phyloP scores from a whole-genome alignment of 192 early-diverging fungal genomes.

The Entomortierella chlamydospora region DNA sequence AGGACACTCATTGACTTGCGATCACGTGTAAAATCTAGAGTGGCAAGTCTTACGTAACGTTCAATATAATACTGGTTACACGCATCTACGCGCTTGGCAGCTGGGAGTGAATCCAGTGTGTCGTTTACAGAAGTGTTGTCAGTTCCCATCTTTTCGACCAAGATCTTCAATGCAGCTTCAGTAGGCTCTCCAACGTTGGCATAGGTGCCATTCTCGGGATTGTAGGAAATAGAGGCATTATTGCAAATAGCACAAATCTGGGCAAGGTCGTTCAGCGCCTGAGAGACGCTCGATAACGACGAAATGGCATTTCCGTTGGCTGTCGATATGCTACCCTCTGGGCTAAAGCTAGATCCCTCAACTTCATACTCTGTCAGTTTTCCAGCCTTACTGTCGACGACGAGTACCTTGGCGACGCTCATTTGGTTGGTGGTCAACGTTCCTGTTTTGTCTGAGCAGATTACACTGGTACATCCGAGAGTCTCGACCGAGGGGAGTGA shows the following conservation, averaged over 20 bases:
- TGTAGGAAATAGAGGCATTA: conserved; percentile 76
- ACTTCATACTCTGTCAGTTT: conserved; percentile 76
- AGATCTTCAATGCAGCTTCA: conserved; percentile 90
- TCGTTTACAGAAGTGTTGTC: conserved; percentile 66
- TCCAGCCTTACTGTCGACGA: conserved; percentile 62
- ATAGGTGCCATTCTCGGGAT: conserved; percentile 54
- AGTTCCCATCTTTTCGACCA: conserved; percentile 81
- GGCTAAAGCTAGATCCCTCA: conserved; percentile 88
- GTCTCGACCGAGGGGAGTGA: conserved; percentile 94
- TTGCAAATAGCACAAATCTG: conserved; percentile 83
- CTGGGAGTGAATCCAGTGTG: conserved; percentile 70
- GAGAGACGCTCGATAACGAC: conserved; percentile 31
- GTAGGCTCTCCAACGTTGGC: conserved; percentile 90
- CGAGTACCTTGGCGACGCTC: conserved; percentile 75
- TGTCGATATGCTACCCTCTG: conserved; percentile 71
- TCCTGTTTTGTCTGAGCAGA: conserved; percentile 99
- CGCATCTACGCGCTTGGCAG: conserved; percentile 86
- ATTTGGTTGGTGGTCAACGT: conserved; percentile 99
- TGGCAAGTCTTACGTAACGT: conserved; percentile 62
- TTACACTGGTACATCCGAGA: conserved; percentile 94
- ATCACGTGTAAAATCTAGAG: conserved; percentile 95
- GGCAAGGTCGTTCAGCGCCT: conserved; percentile 61
- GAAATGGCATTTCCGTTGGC: conserved; percentile 49
- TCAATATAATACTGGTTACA: conserved; percentile 79
- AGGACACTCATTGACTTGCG: conserved; percentile 98